Conservation (phyloP, 1,284 basidiomycete genomes). For the Stygiomarasmius scandens region DNA sequence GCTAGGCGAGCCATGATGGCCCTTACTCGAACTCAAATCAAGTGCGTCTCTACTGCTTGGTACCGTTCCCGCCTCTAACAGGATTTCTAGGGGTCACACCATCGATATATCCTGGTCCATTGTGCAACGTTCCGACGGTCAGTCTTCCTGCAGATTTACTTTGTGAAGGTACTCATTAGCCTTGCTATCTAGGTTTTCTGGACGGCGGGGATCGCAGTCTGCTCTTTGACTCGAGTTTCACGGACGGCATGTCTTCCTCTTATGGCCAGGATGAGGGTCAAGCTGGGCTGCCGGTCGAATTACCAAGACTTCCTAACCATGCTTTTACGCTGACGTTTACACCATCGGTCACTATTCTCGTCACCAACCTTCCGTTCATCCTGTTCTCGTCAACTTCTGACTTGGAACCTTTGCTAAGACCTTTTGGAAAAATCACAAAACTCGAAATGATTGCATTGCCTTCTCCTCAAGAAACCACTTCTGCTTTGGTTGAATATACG, state of each 20-base stretch:
- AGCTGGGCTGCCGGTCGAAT: slow-evolving; percentile 29
- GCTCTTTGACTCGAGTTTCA: slow-evolving; percentile 52
- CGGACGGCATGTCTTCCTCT: slow-evolving; percentile 21
- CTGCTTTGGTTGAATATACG: slow-evolving; percentile 65
- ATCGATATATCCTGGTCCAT: slow-evolving; percentile 83
- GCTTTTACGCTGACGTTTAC: slow-evolving; percentile 36
- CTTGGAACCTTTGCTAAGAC: slow-evolving; percentile 70
- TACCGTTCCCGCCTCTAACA: slow-evolving; percentile 11
- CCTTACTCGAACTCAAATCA: slow-evolving; percentile 67
- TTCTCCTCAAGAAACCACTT: slow-evolving; percentile 41
- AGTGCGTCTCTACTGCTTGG: slow-evolving; percentile 40
- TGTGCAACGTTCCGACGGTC: slow-evolving; percentile 78
- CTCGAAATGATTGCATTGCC: slow-evolving; percentile 42
- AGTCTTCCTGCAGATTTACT: slow-evolving; percentile 4
- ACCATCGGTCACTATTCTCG: slow-evolving; percentile 57
- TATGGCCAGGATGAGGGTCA: slow-evolving; percentile 24
- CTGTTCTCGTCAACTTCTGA: slow-evolving; percentile 69
- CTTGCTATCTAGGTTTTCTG: slow-evolving; percentile 60
- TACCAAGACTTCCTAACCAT: slow-evolving; percentile 28
- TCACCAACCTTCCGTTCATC: slow-evolving; percentile 65
- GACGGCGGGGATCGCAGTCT: slow-evolving; percentile 78
- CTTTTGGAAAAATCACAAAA: slow-evolving; percentile 68
- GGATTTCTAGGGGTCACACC: slow-evolving; percentile 54
- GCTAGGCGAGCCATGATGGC: slow-evolving; percentile 66
- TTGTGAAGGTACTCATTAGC: neutral